Conservation (phyloP, 768 basidiomycete species). For the Polyporus arcularius region DNA sequence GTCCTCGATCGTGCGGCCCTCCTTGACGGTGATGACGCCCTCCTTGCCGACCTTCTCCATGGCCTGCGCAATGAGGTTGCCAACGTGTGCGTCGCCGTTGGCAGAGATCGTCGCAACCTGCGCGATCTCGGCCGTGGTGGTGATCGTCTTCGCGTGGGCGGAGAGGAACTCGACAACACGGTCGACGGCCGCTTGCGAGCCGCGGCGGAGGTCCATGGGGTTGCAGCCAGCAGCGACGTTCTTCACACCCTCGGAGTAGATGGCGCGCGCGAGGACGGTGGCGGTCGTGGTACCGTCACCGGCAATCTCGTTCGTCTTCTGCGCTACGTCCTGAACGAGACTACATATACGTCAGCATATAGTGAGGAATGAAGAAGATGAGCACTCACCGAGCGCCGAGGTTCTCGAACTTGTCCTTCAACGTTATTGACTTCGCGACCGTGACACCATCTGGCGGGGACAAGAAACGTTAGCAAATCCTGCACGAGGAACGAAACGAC, state of each 20-base stretch:
- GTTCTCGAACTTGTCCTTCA: slow-evolving; percentile 99
- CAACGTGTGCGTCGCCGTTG: slow-evolving; percentile 83
- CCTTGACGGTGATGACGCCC: slow-evolving; percentile 99
- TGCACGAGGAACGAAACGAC: no score
- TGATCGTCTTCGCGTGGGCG: slow-evolving; percentile 88
- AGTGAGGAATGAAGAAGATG: neutral
- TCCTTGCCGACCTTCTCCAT: slow-evolving; percentile 99
- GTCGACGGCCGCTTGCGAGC: slow-evolving; percentile 93
- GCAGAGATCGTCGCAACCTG: slow-evolving; percentile 97
- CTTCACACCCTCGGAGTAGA: slow-evolving; percentile 98
- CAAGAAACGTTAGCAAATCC: no score
- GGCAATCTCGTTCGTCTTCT: slow-evolving; percentile 95
- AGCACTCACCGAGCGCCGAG: slow-evolving; percentile 86
- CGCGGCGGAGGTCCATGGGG: slow-evolving; percentile 99
- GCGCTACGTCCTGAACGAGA: slow-evolving; percentile 92
- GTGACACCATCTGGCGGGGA: slow-evolving; percentile 85
- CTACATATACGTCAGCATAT: slow-evolving; percentile 39
- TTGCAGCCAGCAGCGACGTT: slow-evolving; percentile 99
- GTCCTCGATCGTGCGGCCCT: slow-evolving; percentile 96
- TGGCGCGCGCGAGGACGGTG: slow-evolving; percentile 94
- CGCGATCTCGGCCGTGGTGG: slow-evolving; percentile 96
- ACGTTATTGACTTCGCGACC: slow-evolving; percentile 90
- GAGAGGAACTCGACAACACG: slow-evolving; percentile 91
- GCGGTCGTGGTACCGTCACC: slow-evolving; percentile 99
- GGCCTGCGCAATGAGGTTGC: slow-evolving; percentile 93